Base-by-base conservation (phyloP, 208 protist species). In the Blechomonas ayalai region DNA sequence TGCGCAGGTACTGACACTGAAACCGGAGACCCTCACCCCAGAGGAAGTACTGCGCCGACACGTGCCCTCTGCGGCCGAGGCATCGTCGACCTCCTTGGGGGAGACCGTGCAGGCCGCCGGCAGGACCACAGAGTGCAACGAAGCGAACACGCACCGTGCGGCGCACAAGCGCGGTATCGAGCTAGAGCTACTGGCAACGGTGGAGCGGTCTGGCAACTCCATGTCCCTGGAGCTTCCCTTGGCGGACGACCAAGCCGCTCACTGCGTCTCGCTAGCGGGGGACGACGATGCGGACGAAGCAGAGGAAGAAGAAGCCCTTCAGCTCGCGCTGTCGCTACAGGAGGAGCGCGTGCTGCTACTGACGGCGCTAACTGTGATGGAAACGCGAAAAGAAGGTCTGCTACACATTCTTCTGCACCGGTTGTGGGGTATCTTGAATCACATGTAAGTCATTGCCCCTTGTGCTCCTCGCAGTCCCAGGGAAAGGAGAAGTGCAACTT, bases 1-100 rank as follows among this genome's bases (percentile, higher is more conserved):
- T 34, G 83, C 79, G 31, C 83, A 92, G 52, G 69, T 63, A 25
- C 67, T 82, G 37, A 85, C 78, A 12, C 70, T 86, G 73, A 78
- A 76, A 8, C 79, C 82, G 8, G 72, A 92, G 61, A 74, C 76
- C 35, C 59, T 91, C 23, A 61, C 70, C 5, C 36, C 53, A 0
- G 70, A 48, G 23, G 73, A 74, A 19, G 59, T 82, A 7, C 37
- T 59, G 24, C 49, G 46, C 12, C 74, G 66, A 62, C 28, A 25
- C 50, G 32, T 8, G 23, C 50, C 9, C 43, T 28, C 5, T 29
- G 29, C 23, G n/a, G 23, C 44, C 26, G 12, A 53, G 24, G 38
- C 38, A 13, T 51, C 51, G 0, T 56, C 50, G 19, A 36, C 51
- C 4, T 36, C 43, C 19, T 44, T 44, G 18, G 51, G 52, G 34